phyloP scores from a whole-genome alignment of 2,329 filamentous ascomycete genomes.

The Mollisiaceae sp. region DNA sequence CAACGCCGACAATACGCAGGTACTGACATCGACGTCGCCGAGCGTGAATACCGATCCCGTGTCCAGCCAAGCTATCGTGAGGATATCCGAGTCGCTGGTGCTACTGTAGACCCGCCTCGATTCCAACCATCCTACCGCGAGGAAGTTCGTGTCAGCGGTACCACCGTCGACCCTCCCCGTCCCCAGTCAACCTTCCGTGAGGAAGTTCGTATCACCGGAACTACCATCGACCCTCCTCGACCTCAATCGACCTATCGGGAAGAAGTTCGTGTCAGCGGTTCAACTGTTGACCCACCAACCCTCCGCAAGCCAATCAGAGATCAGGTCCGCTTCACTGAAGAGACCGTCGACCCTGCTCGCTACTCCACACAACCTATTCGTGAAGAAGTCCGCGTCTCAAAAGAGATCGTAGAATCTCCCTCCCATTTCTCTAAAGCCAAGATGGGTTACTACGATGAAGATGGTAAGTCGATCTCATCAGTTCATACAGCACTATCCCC shows the following conservation, averaged over 20 bases:
- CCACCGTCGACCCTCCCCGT: constrained; percentile 48
- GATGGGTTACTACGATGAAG: constrained; percentile 83
- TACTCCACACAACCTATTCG: constrained; percentile 14
- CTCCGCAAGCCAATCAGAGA: constrained; percentile 1
- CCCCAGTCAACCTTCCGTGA: constrained; percentile 44
- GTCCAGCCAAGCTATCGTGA: constrained; percentile 56
- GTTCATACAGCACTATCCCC: constrained; percentile 13
- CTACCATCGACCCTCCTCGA: constrained; percentile 44
- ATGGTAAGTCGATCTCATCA: constrained; percentile 45
- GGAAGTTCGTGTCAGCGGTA: constrained; percentile 33
- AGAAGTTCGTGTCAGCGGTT: constrained; percentile 5
- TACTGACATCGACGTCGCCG: constrained; percentile 61
- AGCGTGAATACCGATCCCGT: constrained; percentile 69
- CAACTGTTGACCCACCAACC: constrained; percentile 5
- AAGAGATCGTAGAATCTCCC: constrained; percentile 44
- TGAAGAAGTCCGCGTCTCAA: constrained; percentile 31
- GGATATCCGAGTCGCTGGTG: constrained; percentile 53
- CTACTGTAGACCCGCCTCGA: constrained; percentile 64
- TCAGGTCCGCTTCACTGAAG: constrained; percentile 4
- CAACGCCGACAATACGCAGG: constrained; percentile 38
- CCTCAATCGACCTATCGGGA: constrained; percentile 21
- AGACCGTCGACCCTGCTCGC: neutral
- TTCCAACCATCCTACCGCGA: constrained; percentile 45
- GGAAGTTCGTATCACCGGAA: constrained; percentile 36
- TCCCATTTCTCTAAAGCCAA: constrained; percentile 47